Percentiles rank a stretch among this genome's conserved stretches.
Conservation (phyloP, 345 rosid species). For the Melaleuca quinquenervia region DNA sequence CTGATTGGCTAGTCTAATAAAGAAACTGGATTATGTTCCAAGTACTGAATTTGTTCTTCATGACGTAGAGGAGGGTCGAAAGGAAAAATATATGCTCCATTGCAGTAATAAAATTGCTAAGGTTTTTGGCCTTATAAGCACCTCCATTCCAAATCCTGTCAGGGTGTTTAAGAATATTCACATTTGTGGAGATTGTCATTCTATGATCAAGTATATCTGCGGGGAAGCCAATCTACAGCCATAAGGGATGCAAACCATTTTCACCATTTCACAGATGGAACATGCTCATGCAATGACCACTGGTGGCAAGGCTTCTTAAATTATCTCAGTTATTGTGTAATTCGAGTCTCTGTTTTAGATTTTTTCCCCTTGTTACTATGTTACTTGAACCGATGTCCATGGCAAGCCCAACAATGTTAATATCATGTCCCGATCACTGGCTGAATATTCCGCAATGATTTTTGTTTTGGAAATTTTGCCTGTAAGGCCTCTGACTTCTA, state of each 20-base stretch:
- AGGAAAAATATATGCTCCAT: no score
- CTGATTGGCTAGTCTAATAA: not conserved
- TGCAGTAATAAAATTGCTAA: no score
- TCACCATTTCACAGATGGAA: no score
- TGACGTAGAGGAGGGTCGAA: not conserved
- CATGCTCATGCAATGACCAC: not conserved
- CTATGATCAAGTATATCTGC: no score
- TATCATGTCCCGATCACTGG: not conserved
- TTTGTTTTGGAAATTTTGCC: not conserved
- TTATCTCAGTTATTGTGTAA: not conserved
- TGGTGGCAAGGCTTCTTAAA: not conserved
- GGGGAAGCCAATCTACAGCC: no score
- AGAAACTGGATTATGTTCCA: not conserved
- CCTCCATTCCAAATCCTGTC: no score
- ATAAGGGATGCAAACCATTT: no score
- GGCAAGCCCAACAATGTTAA: not conserved
- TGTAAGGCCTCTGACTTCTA: not conserved
- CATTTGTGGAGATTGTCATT: no score
- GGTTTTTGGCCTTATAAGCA: no score
- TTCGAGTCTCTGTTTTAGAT: not conserved
- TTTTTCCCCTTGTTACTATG: no score
- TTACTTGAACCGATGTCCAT: not conserved
- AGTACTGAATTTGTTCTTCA: not conserved
- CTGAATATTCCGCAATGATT: not conserved
- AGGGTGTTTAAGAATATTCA: no score